Base-by-base conservation (phyloP, 2,329 filamentous ascomycete species). In the Verticillium alfalfae region DNA sequence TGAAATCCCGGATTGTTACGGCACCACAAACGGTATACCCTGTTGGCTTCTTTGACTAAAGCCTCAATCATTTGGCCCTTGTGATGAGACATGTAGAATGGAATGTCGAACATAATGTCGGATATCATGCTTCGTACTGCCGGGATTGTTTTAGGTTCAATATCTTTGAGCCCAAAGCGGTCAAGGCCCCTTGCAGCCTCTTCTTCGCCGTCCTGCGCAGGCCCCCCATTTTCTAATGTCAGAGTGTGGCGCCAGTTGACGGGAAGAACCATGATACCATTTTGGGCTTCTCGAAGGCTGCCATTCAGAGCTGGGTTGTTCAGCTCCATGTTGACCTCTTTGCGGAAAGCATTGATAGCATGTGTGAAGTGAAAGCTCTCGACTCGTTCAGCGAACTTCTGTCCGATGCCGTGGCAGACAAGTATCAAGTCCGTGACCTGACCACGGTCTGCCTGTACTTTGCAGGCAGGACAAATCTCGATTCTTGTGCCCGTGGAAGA, bases 361-460 rank as follows among this genome's bases (percentile, higher is more conserved):
- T 98, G 94, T 0, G 95, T 99, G 69, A 99, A 99, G 73, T 98
- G 92, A 69, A 93, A 99, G 68, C 92, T 97, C 74, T 98, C 94
- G 64, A 98, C 92, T 13, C 93, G 84, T 72, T 99, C 93, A 0
- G 93, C 96, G 58, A 98, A 83, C 73, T 99, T 98, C 73, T 99
- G 95, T 0, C 95, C 95, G 66, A 99, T 98, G 2, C 95, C 95
- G 70, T 99, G 95, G 54, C 95, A 91, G 10, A 98, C 92, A 5
- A 99, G 81, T 1, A 98, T 85, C 8, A 99, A 80, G 70, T 99
- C 95, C 1, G 90, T 94, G 5, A 96, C 91, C 64, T 88, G 86
- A 1, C 87, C 87, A 34, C 81, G 81, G 52, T 85, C 79, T 71
- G 87, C 82, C 72, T 92, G 81, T 67, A 85, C 78, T 71, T 82